Base-by-base conservation (phyloP, 1,284 basidiomycete species). In the Trametes hirsuta region DNA sequence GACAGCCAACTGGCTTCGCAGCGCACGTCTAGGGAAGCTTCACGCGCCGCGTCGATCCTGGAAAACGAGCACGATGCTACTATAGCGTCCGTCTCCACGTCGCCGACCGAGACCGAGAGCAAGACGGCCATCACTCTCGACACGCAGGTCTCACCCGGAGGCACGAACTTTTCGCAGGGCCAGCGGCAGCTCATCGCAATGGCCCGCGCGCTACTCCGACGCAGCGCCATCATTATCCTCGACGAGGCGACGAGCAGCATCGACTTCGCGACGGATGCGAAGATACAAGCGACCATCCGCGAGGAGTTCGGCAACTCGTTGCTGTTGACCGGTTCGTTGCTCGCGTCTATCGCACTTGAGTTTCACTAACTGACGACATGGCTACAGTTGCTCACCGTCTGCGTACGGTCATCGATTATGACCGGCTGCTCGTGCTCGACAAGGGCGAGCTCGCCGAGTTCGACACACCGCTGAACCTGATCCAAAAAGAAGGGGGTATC, bases 241-340 rank as follows among this genome's bases (percentile, higher is more conserved):
- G 93, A 95, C 72, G 93, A 95, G 73, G 91, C 91, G 8, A 93
- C 90, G 0, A 87, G 84, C 65, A 87, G 86, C 66, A 90, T 89
- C 58, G 87, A 88, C 67, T 91, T 92, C 69, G 84, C 83, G 9
- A 92, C 91, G 30, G 87, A 90, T 69, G 81, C 83, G 6, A 88
- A 88, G 73, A 93, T 97, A 57, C 93, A 95, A 73, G 75, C 81
- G 21, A 89, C 91, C 0, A 92, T 97, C 66, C 82, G 91, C 9
- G 85, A 90, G 65, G 91, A 93, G 67, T 95, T 95, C 72, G 81
- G 76, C 12, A 76, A 81, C 47, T 85, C 85, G 4, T 68, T 89
- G 52, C 69, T 89, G 47, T 68, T 89, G 34, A 58, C 56, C 2
- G 56, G 56, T 58, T 45, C 8, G 56, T 52, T n/a, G 8, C 25